Conservation (phyloP, 495 filamentous ascomycete species). For the Astrothelium subdiscretum region DNA sequence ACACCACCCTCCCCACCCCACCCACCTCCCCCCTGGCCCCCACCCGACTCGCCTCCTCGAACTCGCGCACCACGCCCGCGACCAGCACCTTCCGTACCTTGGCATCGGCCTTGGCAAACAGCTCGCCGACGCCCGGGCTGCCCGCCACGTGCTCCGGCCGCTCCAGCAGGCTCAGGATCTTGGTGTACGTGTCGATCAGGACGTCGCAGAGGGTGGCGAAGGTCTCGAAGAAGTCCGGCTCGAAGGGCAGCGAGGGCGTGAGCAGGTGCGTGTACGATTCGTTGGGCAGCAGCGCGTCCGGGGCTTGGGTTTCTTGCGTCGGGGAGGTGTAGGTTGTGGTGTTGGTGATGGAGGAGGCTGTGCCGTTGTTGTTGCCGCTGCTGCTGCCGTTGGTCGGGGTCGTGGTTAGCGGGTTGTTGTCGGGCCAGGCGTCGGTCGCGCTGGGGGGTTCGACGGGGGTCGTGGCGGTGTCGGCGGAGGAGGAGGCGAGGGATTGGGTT, state of each 20-base stretch:
- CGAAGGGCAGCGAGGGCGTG: slow-evolving; percentile 88
- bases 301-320: not conserved
- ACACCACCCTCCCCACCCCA: slow-evolving; percentile 74
- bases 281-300: slow-evolving; percentile 28
- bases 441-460: slow-evolving; percentile 2
- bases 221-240: slow-evolving; percentile 93
- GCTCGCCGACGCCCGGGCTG: slow-evolving; percentile 47
- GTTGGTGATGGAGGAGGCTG: too few relatives aligned
- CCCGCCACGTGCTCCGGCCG: slow-evolving; percentile 40
- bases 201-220: slow-evolving; percentile 97
- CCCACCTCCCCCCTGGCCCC: slow-evolving; percentile 68
- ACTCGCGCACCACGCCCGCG: slow-evolving; percentile 73
- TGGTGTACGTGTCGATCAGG: slow-evolving; percentile 81
- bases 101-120: slow-evolving; percentile 82
- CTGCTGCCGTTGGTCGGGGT: not conserved
- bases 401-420: slow-evolving; percentile 7
- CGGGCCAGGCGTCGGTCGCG: slow-evolving; percentile 8
- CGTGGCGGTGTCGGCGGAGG: slow-evolving; percentile 27
- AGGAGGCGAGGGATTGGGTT: slow-evolving; percentile 42
- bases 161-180: slow-evolving; percentile 58
- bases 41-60: slow-evolving; percentile 71
- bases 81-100: slow-evolving; percentile 79
- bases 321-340: not conserved
- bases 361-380: slow-evolving; percentile 6
- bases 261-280: slow-evolving; percentile 83